These are phyloP conservation scores for Polytolypa hystricis DNA, from an alignment of 2,329 filamentous ascomycete genomes.

Conservation along the genomic window DNA sequence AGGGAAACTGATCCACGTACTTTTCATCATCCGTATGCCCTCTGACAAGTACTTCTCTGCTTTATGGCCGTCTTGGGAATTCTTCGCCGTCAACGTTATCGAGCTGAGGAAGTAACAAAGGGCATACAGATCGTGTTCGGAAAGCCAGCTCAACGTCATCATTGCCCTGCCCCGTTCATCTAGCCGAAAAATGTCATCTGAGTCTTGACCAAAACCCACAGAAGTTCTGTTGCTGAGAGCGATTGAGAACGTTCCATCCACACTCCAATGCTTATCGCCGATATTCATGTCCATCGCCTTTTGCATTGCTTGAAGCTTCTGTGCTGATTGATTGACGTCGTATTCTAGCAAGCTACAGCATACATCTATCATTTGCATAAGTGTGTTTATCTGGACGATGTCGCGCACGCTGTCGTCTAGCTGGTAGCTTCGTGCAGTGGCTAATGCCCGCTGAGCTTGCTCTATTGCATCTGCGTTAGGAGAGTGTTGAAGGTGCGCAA, in stretches of 20 bases:
- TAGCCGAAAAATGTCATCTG: conserved; percentile 32
- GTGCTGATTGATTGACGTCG: conserved; percentile 39
- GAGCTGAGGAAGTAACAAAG: conserved; percentile 50
- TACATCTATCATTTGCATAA: conserved; percentile 52
- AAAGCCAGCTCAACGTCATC: conserved; percentile 50
- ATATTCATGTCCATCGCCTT: conserved; percentile 40
- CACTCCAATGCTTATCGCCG: conserved; percentile 34
- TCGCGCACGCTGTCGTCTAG: conserved; percentile 40
- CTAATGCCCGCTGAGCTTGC: conserved; percentile 51
- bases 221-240: conserved; percentile 30
- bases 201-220: conserved; percentile 27
- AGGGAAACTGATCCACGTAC: conserved; percentile 19
- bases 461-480: conserved; percentile 46
- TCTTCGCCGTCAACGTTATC: conserved; percentile 44
- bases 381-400: conserved; percentile 45
- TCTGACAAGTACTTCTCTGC: conserved; percentile 47
- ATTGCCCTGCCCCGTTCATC: conserved; percentile 33
- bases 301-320: conserved; percentile 48
- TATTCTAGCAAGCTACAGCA: conserved; percentile 48
- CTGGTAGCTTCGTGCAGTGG: conserved; percentile 48
- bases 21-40: conserved; percentile 42
- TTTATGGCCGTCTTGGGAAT: conserved; percentile 43
- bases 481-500: conserved; percentile 46
- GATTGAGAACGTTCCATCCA: conserved; percentile 38
- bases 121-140: conserved; percentile 47